These are phyloP conservation scores for Hypoxylon sp. DNA, from an alignment of 2,329 filamentous ascomycete genomes.

Conservation along the genomic window DNA sequence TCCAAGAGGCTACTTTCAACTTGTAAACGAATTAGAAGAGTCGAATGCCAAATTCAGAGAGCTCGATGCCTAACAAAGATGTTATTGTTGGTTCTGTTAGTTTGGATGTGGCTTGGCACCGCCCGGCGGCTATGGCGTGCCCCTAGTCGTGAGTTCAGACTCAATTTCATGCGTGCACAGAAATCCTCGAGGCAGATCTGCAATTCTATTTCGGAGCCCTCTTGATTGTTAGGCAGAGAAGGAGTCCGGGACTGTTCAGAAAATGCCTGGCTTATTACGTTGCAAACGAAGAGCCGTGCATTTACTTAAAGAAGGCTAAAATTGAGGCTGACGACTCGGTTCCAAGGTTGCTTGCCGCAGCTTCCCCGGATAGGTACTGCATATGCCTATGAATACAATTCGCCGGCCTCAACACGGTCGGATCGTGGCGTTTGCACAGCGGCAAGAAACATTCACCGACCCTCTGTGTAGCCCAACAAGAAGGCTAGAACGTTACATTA, in stretches of 20 bases:
- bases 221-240: slow-evolving; percentile 6
- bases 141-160: background rate
- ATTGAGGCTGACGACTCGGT: slow-evolving; percentile 2
- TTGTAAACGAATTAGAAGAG: background rate
- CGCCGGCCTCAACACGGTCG: slow-evolving; percentile 12
- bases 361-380: slow-evolving; percentile 1
- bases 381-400: background rate
- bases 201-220: background rate
- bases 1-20: background rate
- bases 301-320: background rate
- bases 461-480: background rate
- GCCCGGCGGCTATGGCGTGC: slow-evolving; percentile 18
- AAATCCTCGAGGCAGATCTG: background rate
- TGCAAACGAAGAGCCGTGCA: slow-evolving; percentile 1
- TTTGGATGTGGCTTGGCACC: slow-evolving; percentile 15
- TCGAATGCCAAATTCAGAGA: background rate
- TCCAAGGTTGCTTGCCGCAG: slow-evolving; percentile 6
- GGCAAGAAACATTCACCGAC: slow-evolving; percentile 1
- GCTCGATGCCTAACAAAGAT: background rate
- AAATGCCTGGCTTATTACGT: slow-evolving; percentile 20
- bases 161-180: background rate
- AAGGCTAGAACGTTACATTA: slow-evolving; percentile 1
- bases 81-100: slow-evolving; percentile 18
- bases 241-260: background rate
- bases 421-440: slow-evolving; percentile 24